Base-by-base conservation (phyloP, 805 yeast species). In the Cyberlindnera euphorbiiphila region DNA sequence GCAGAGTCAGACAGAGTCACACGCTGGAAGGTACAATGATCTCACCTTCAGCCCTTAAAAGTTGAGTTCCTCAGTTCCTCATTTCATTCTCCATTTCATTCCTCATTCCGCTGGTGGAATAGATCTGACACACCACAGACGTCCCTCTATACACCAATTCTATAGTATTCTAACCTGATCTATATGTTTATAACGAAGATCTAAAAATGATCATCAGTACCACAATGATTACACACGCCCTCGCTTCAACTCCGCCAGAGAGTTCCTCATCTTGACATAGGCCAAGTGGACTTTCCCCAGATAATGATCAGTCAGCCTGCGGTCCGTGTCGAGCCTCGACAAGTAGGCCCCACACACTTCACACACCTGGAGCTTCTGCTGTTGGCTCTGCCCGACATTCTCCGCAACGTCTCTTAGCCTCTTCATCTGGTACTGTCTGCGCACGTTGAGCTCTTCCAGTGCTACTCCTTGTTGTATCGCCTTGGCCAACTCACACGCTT, bases 341-440 rank as follows among this genome's bases (percentile, higher is more conserved):
- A 91, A 65, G 53, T 82, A 87, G 1, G 95, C 95, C 1, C 95
- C 96, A 62, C 98, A 89, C 2, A 77, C 78, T 46, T 77, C 84
- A 61, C 98, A 89, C 1, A 86, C 95, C 59, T 88, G 96, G 31
- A 89, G 66, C 57, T 86, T 85, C 53, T 89, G 97, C 54, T 85
- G 95, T 1, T 93, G 86, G 10, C 88, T 74, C 49, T 85, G 91
- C 3, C 94, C 93, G 7, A 82, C 69, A 52, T 76, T 79, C 40
- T 85, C 95, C 11, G 80, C 72, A 6, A 83, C 61, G 18, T 66
- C 69, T 28, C 82, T 63, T 4, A 83, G 78, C 33, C 70, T 72
- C 36, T 72, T 74, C 1, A 81, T 76, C 13, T 78, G 62, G 14
- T 56, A 55, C 20, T 69, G 74, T 47, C 88, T 64, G 46, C 74